Evolutionary conservation across 257 asterid species (phyloP).

Genomic region (Ligustrum vulgare): DNA sequence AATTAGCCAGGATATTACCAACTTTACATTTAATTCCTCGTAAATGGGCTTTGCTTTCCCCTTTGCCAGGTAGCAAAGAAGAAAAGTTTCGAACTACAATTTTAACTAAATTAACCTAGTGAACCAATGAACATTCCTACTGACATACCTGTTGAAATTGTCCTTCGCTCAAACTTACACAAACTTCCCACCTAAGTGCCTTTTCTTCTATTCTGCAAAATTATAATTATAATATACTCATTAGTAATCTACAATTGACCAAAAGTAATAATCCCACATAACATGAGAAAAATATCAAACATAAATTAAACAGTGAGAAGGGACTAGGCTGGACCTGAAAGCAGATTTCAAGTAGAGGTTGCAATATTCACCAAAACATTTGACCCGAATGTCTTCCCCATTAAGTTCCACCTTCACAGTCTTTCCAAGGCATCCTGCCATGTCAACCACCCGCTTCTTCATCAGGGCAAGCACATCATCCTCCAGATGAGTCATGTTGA

Average conservation of each 20-base stretch:
- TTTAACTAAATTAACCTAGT: neutral
- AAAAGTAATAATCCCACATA: neutral
- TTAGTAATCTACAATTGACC: neutral
- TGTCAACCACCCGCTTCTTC: slow-evolving; percentile 90
- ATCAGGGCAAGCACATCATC: slow-evolving; percentile 91
- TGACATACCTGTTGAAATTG: slow-evolving; percentile 84
- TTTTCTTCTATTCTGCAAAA: slow-evolving; percentile 66
- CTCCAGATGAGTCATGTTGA: slow-evolving; percentile 80
- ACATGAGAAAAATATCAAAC: neutral
- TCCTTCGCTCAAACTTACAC: slow-evolving; percentile 90
- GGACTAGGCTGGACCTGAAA: slow-evolving; percentile 42
- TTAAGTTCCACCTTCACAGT: slow-evolving; percentile 89
- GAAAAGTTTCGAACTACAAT: neutral
- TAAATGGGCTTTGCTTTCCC: neutral
- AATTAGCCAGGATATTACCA: slow-evolving; percentile 17
- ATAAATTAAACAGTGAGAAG: slow-evolving; percentile 46
- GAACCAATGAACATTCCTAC: neutral
- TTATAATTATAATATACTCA: neutral
- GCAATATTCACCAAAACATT: slow-evolving; percentile 73
- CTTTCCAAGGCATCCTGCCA: slow-evolving; percentile 91
- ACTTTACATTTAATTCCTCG: neutral
- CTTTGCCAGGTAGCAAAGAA: neutral
- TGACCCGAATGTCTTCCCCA: slow-evolving; percentile 67
- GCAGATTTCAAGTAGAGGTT: slow-evolving; percentile 71
- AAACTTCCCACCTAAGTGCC: slow-evolving; percentile 89